Evolutionary conservation across 139 green algal species (phyloP), one percentile per base, ranked within the genome.

Genomic region (Chlamydomonas eustigma): DNA sequence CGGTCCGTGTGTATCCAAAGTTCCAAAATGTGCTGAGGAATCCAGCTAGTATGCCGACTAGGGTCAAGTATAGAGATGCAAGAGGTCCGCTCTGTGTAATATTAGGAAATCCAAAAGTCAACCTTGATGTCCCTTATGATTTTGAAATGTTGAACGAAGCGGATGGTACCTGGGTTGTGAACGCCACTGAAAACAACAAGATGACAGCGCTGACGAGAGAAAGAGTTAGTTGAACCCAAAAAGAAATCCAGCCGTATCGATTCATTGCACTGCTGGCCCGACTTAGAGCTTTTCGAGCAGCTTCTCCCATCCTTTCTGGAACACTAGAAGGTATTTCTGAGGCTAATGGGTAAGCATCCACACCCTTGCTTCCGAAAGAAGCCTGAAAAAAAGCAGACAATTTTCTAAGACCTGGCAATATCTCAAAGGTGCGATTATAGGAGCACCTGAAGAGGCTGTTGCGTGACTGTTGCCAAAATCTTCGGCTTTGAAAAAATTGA

Each of bases 141-240:
- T 70, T 22, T 35, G 8, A 63, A 58, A 12, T 38, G 24, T 4
- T 75, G 25, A 18, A 31, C 37, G 25, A 58, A 75, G 18, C 25
- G 32, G 6, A 18, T 8, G 37, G 24, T 12, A 91, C 91, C 84
- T 91, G 85, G 0, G 91, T 89, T 1, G 92, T 96, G 81, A 97
- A 97, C 3, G 92, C 92, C 0, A 96, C 86, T 12, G 91, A 97
- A 86, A 99, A 99, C 25, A 98, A 83, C 38, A 98, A 80, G 39
- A 99, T 96, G 68, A 96, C 86, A 1, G 86, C 88, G 28, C 92
- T 93, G 24, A 97, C 89, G 0, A 94, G 83, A 44, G 84, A 93
- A 39, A 98, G 85, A 0, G 91, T 85, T 24, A 99, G 87, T 88
- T 99, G 96, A 28, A 88, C 81, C 95, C 95, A 99, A 77, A 99